Percentiles rank a stretch among this genome's conserved stretches.
These are phyloP conservation scores for Candolleomyces aberdarensis DNA, from an alignment of 768 basidiomycete genomes.

Conservation along the genomic window DNA sequence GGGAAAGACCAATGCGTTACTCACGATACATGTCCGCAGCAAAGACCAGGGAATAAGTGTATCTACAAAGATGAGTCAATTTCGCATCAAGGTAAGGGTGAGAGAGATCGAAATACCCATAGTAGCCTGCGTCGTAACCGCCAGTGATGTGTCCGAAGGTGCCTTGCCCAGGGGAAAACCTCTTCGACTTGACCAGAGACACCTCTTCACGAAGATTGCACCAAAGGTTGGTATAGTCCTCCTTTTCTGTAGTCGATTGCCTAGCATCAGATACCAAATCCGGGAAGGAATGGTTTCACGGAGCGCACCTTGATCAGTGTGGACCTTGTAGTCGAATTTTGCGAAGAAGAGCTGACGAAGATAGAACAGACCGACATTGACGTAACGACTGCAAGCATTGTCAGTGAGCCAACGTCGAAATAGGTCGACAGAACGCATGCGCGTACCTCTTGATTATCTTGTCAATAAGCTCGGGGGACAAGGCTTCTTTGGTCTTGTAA, in stretches of 20 bases:
- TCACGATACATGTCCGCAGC: constrained; percentile 57
- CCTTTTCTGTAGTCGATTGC: constrained; percentile 34
- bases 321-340: constrained; percentile 73
- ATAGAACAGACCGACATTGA: constrained; percentile 80
- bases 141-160: constrained; percentile 76
- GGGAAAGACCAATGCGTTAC: constrained; percentile 7
- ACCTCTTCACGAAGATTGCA: constrained; percentile 66
- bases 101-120: constrained; percentile 32
- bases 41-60: constrained; percentile 70
- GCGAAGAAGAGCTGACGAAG: constrained; percentile 85
- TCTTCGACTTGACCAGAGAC: constrained; percentile 63
- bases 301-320: constrained; percentile 70
- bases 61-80: constrained; percentile 16
- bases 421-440: not conserved
- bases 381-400: constrained; percentile 51
- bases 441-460: constrained; percentile 76
- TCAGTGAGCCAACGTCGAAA: too few relatives aligned
- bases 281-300: too few relatives aligned
- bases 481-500: constrained; percentile 67
- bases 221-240: constrained; percentile 81
- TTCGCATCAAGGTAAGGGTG: too few relatives aligned
- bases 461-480: constrained; percentile 69
- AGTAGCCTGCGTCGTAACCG: constrained; percentile 69
- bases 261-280: not conserved
- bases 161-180: constrained; percentile 65